Conservation (phyloP, 352 stramenopile species). For the Lagenidium giganteum region DNA sequence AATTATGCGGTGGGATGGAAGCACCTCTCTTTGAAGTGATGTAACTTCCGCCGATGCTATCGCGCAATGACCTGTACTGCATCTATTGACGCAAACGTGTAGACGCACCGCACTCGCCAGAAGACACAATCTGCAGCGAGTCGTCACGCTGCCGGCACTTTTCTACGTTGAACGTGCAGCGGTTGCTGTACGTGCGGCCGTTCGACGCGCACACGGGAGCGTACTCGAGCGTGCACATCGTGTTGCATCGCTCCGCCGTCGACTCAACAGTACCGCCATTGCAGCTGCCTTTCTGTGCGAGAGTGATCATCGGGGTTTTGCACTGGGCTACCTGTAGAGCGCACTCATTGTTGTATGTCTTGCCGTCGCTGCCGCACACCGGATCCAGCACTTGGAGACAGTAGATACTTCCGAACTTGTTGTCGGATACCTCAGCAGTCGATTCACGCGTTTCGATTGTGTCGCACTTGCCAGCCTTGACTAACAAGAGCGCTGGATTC, state of each 20-base stretch:
- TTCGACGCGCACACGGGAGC: constrained; percentile 36
- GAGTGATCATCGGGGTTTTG: constrained; percentile 1
- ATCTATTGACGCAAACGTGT: no score
- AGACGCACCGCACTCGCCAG: constrained; percentile 6
- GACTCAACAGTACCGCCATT: not conserved
- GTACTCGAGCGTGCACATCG: constrained; percentile 25
- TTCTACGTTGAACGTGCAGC: not conserved
- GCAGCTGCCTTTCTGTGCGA: constrained; percentile 10
- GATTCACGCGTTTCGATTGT: no score
- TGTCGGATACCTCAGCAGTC: not conserved
- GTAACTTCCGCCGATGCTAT: no score
- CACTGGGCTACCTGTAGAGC: constrained; percentile 7
- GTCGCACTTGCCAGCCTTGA: constrained; percentile 17
- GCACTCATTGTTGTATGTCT: constrained; percentile 15
- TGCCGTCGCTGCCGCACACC: constrained; percentile 12
- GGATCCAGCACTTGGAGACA: constrained; percentile 6
- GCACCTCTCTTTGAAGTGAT: no score
- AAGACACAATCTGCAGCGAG: constrained; percentile 3
- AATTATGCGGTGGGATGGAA: no score
- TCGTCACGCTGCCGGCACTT: constrained; percentile 1
- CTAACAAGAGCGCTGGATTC: constrained; percentile 19
- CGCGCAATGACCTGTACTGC: no score
- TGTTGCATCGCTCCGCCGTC: constrained; percentile 3
- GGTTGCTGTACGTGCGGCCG: constrained; percentile 40
- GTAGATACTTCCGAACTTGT: not conserved